Evolutionary conservation across 352 stramenopile genomes (phyloP).

Genomic region (Phytophthora constricta): DNA sequence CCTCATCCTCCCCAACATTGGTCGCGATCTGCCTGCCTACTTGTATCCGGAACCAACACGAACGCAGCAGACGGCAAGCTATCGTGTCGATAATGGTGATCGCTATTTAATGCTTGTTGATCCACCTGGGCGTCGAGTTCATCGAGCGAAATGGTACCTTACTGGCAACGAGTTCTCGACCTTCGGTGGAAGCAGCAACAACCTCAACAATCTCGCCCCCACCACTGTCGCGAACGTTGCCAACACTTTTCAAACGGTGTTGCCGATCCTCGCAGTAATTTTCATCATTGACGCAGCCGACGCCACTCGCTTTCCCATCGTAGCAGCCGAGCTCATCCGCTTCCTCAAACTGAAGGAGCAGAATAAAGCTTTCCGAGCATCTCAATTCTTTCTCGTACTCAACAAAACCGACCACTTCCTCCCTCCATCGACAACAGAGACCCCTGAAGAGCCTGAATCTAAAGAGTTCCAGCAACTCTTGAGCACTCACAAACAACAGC

Average conservation of each 20-base stretch:
- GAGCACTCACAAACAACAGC: slow-evolving; percentile 29
- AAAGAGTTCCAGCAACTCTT: slow-evolving; percentile 33
- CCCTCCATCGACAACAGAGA: slow-evolving; percentile 8
- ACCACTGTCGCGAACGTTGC: slow-evolving; percentile 7
- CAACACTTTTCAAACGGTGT: slow-evolving; percentile 13
- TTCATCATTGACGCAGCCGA: slow-evolving; percentile 65
- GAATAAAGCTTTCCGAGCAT: slow-evolving; percentile 33
- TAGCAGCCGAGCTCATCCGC: slow-evolving; percentile 55
- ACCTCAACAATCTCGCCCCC: slow-evolving; percentile 27
- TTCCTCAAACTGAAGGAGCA: slow-evolving; percentile 49
- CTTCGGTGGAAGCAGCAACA: slow-evolving; percentile 22
- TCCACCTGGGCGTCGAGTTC: slow-evolving; percentile 42
- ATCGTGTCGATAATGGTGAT: slow-evolving; percentile 47
- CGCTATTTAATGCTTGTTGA: slow-evolving; percentile 58
- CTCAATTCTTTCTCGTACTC: slow-evolving; percentile 58
- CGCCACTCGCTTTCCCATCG: slow-evolving; percentile 52
- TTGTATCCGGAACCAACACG: slow-evolving; percentile 41
- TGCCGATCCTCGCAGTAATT: slow-evolving; percentile 51
- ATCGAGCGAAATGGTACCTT: slow-evolving; percentile 48
- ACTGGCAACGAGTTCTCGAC: slow-evolving; percentile 11
- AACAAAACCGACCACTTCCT: slow-evolving; percentile 63
- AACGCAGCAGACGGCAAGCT: slow-evolving; percentile 30
- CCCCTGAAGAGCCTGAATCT: slow-evolving; percentile 19
- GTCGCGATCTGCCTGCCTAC: slow-evolving; percentile 23
- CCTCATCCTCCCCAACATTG: slow-evolving; percentile 11